phyloP scores from a whole-genome alignment of 1,139 yeast genomes.

The Cylindricascospora bacillispora region DNA sequence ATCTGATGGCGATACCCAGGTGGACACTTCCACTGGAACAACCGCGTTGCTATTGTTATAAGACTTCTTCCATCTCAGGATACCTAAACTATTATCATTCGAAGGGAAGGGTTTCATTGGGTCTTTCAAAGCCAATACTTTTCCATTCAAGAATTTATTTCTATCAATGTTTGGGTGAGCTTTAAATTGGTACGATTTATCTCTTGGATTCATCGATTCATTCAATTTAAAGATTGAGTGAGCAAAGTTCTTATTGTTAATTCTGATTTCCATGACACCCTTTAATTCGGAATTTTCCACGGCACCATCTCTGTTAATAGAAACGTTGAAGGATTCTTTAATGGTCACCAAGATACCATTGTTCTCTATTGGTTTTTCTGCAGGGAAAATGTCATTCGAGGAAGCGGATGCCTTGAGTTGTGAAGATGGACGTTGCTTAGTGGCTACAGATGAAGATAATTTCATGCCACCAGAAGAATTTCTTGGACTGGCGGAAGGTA shows the following conservation, averaged over 20 bases:
- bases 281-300: constrained; percentile 64
- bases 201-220: constrained; percentile 26
- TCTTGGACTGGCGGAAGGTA: constrained; percentile 3
- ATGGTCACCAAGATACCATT: constrained; percentile 71
- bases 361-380: constrained; percentile 30
- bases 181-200: constrained; percentile 50
- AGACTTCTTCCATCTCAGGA: constrained; percentile 76
- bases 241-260: constrained; percentile 59
- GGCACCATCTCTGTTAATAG: constrained; percentile 75
- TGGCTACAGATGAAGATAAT: constrained; percentile 13
- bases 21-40: constrained; percentile 65
- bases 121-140: constrained; percentile 64
- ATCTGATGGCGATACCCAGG: constrained; percentile 63
- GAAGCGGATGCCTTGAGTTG: constrained; percentile 13
- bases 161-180: constrained; percentile 96
- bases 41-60: constrained; percentile 44
- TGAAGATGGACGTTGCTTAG: constrained; percentile 14
- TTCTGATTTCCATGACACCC: constrained; percentile 83
- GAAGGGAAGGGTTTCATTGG: constrained; percentile 73
- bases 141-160: constrained; percentile 42
- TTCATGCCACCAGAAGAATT: constrained; percentile 14
- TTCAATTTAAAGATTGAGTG: constrained; percentile 49
- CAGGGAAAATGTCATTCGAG: constrained; percentile 10
- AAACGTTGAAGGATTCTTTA: constrained; percentile 68
- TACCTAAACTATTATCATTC: constrained; percentile 81